These are phyloP conservation scores for Eimeria necatrix DNA, from an alignment of 169 alveolate genomes.

Conservation along the genomic window DNA sequence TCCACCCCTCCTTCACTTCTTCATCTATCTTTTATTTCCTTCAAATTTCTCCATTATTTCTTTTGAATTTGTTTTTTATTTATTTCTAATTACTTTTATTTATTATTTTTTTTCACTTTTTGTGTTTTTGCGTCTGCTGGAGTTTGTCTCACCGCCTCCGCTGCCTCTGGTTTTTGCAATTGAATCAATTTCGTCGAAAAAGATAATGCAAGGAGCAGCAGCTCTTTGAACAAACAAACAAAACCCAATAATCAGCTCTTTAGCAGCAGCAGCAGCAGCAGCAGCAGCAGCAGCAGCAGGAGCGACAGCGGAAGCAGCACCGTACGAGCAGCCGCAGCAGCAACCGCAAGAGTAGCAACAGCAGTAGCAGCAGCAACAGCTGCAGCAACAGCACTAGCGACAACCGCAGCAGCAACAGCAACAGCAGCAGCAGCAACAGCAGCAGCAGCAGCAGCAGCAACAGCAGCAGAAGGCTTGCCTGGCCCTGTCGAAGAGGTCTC, in stretches of 20 bases:
- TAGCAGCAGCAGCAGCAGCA: neutral
- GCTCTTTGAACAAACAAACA: slow-evolving; percentile 82
- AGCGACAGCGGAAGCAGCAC: too few relatives aligned
- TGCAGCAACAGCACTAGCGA: neutral
- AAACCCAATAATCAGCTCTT: too few relatives aligned
- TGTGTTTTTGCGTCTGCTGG: too few relatives aligned
- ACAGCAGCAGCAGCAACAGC: slow-evolving; percentile 23
- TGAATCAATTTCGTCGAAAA: slow-evolving; percentile 99
- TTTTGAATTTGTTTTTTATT: too few relatives aligned
- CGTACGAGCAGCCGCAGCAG: too few relatives aligned
- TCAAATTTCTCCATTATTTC: too few relatives aligned
- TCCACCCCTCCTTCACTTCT: too few relatives aligned
- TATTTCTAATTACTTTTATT: too few relatives aligned
- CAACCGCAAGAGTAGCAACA: too few relatives aligned
- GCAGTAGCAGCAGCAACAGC: neutral
- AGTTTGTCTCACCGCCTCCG: slow-evolving; percentile 65
- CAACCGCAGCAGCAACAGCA: neutral
- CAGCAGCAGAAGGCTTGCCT: slow-evolving; percentile 24
- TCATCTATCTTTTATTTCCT: too few relatives aligned
- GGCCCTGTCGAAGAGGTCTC: slow-evolving; percentile 95
- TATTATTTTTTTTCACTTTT: too few relatives aligned
- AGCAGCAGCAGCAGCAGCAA: slow-evolving; percentile 34
- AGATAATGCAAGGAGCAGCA: slow-evolving; percentile 95
- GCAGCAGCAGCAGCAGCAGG: neutral
- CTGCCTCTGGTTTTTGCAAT: slow-evolving; percentile 95